These are phyloP conservation scores for Yarrowia bubula DNA, from an alignment of 805 yeast genomes.

Conservation along the genomic window DNA sequence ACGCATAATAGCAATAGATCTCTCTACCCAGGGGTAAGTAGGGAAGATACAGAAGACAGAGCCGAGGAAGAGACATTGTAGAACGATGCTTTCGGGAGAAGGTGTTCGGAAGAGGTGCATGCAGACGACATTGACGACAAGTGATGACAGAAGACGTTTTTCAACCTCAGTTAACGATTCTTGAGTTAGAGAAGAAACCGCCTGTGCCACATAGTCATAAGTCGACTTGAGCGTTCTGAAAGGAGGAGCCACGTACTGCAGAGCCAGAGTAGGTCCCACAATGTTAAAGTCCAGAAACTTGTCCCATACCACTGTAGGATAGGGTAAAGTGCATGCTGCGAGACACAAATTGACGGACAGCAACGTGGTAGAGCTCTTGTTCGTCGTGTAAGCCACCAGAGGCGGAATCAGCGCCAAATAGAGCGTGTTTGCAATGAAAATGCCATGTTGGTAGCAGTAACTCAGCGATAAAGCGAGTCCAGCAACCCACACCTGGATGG, in stretches of 20 bases:
- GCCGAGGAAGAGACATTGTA: conserved; percentile 23
- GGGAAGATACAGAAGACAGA: conserved; percentile 25
- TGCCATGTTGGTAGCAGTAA: neutral
- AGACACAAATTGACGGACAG: conserved; percentile 11
- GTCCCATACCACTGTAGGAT: neutral
- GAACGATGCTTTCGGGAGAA: conserved; percentile 1
- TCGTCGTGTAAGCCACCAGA: conserved; percentile 12
- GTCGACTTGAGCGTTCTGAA: neutral
- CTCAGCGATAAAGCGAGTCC: conserved; percentile 3
- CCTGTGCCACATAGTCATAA: neutral
- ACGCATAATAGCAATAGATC: conserved; percentile 24
- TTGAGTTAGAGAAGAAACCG: neutral
- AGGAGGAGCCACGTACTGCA: conserved; percentile 7
- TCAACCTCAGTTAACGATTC: conserved; percentile 18
- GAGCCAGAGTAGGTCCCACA: conserved; percentile 1
- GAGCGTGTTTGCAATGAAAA: neutral
- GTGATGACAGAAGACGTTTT: conserved; percentile 3
- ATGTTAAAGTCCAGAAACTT: conserved; percentile 12
- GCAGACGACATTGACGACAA: conserved; percentile 5
- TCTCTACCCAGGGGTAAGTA: conserved; percentile 17
- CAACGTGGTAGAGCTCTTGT: neutral
- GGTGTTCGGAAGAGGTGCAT: conserved; percentile 18
- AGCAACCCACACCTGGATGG: conserved; percentile 16
- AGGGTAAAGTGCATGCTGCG: conserved; percentile 5
- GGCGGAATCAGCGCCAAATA: conserved; percentile 19